Base-by-base conservation (phyloP, 495 filamentous ascomycete species). In the Daldinia vernicosa region DNA sequence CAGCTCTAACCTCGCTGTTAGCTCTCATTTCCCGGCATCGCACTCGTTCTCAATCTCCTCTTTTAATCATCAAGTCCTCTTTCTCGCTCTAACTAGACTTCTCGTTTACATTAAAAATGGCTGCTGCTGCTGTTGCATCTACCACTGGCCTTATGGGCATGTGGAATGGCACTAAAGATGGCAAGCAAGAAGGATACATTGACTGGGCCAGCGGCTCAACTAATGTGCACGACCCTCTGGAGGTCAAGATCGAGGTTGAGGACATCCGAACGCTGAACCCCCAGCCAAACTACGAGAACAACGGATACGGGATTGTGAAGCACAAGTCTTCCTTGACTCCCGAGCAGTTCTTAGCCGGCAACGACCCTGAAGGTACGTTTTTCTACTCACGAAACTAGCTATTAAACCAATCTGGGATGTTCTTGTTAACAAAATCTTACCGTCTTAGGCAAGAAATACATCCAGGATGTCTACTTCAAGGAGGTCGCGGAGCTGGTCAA, bases 71-170 rank as follows among this genome's bases (percentile, higher is more conserved):
- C 14, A 58, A 68, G 6, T 39, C 32, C 24, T 33, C 59, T 32
- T 53, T 66, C 3, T 60, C 26, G 11, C 5, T n/a, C 24, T 56
- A 30, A 8, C 24, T 56, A 30, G 12, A 45, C 15, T 66, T 26
- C 32, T 57, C 9, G 19, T 9, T 37, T 17, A 37, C 17, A 32
- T 40, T 6, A 45, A 71, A 37, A 11, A 76, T 76, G 74, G 74
- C 74, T 71, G 66, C 70, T 63, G 67, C 70, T 60, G 67, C 67
- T 60, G 74, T 76, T 51, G 70, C 64, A 3, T 67, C 71, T 61
- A 76, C 74, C 51, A 69, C 71, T 52, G 74, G 74, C 67, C 53
- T 70, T 40, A 74, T 76, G 65, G 74, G 74, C 74, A 76, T 76
- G 74, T 76, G 74, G 74, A 71, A 71, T 28, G 71, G 74, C 11